Conservation (phyloP, 768 basidiomycete genomes). For the Cystofilobasidium capitatum region DNA sequence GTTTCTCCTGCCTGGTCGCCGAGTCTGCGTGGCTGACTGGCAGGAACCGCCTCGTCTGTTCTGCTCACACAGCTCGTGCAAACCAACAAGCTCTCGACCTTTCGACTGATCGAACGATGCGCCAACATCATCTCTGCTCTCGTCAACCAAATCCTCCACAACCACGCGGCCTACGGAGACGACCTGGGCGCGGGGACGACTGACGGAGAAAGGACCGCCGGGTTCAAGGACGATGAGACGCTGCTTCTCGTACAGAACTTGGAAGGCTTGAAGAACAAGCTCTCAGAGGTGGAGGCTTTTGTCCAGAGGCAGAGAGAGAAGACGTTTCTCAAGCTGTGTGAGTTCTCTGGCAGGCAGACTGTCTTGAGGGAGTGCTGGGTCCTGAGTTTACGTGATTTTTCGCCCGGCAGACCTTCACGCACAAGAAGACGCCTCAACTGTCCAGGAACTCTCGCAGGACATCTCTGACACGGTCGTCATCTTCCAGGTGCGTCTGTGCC, state of each 20-base stretch:
- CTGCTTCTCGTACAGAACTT: not conserved
- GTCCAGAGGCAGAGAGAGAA: constrained; percentile 53
- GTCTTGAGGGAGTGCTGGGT: too few species aligned
- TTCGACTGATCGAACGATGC: constrained; percentile 30
- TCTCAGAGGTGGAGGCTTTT: constrained; percentile 40
- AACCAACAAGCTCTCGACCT: constrained; percentile 9
- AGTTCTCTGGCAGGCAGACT: too few species aligned
- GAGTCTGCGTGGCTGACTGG: too few species aligned
- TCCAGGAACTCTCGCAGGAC: constrained; percentile 38
- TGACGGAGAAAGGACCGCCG: constrained; percentile 26
- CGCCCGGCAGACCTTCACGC: too few species aligned
- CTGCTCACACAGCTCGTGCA: not conserved
- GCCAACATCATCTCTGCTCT: constrained; percentile 32
- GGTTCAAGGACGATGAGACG: not conserved
- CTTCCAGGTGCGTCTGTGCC: constrained; percentile 45
- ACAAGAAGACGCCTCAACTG: too few species aligned
- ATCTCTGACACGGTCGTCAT: constrained; percentile 52
- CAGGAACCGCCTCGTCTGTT: not conserved
- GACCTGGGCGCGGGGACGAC: too few species aligned
- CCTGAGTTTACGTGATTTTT: too few species aligned
- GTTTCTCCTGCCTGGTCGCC: too few species aligned
- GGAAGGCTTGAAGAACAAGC: constrained; percentile 22
- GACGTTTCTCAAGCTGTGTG: constrained; percentile 63
- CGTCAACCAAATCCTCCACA: constrained; percentile 27
- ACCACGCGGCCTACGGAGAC: constrained; percentile 29